Percentiles rank a stretch among this genome's conserved stretches.
Evolutionary conservation across 2,329 filamentous ascomycete species (phyloP).

Genomic region (Ophiostoma sp.): DNA sequence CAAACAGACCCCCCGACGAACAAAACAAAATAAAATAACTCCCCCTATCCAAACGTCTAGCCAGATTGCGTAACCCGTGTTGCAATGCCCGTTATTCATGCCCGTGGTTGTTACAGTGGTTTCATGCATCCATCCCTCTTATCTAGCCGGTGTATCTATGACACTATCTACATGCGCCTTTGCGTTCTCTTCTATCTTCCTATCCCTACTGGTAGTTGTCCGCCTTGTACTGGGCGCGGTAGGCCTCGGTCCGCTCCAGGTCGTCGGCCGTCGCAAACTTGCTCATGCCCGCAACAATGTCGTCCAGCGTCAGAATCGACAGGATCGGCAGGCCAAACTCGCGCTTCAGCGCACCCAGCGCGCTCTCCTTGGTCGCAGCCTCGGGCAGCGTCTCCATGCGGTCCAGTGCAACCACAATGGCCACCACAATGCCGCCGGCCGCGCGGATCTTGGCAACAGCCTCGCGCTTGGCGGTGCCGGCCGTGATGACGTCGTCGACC

Average conservation of each 20-base stretch:
- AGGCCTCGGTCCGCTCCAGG: slow-evolving; percentile 65
- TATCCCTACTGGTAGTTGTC: slow-evolving; percentile 34
- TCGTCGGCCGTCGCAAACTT: slow-evolving; percentile 57
- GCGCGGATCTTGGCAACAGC: slow-evolving; percentile 82
- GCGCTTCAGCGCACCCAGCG: slow-evolving; percentile 77
- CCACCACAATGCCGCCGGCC: slow-evolving; percentile 78
- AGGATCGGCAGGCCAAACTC: slow-evolving; percentile 80
- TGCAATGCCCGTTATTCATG: slow-evolving; percentile 7
- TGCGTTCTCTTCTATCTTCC: background rate
- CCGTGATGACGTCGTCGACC: slow-evolving; percentile 94
- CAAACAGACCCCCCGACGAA: slow-evolving; percentile 1
- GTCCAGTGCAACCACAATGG: slow-evolving; percentile 84
- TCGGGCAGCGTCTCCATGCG: slow-evolving; percentile 72
- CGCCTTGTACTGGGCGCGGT: slow-evolving; percentile 61
- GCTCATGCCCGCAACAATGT: slow-evolving; percentile 68
- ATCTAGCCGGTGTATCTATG: background rate
- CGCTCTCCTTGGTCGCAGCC: slow-evolving; percentile 63
- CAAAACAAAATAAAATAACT: slow-evolving; percentile 14
- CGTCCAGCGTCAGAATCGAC: slow-evolving; percentile 75
- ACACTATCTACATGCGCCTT: slow-evolving; percentile 2
- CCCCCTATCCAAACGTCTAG: slow-evolving; percentile 3
- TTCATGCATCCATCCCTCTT: background rate
- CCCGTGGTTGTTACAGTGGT: slow-evolving; percentile 11
- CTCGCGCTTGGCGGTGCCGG: slow-evolving; percentile 88
- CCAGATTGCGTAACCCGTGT: background rate